phyloP scores from a whole-genome alignment of 176 grass and related monocot species.

The Cymbopogon citratus region DNA sequence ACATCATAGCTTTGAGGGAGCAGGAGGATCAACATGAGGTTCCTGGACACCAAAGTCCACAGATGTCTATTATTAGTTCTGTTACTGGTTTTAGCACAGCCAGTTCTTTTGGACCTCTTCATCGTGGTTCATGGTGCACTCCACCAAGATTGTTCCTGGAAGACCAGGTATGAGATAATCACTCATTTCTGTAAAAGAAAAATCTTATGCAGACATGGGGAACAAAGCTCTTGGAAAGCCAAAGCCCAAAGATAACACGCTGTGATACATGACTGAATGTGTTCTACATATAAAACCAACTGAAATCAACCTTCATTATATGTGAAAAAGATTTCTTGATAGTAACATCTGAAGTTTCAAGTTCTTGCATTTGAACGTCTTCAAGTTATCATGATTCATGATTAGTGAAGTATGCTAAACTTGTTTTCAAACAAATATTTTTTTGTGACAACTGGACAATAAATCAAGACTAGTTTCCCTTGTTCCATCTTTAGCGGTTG shows the following conservation, averaged over 20 bases:
- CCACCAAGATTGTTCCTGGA: slow-evolving; percentile 91
- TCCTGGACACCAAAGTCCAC: slow-evolving; percentile 80
- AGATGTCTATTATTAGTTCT: slow-evolving; percentile 94
- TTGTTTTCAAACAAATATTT: background rate
- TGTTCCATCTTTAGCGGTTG: background rate
- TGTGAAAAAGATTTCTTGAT: background rate
- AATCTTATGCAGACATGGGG: background rate
- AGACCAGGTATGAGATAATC: slow-evolving; percentile 66
- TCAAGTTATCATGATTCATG: background rate
- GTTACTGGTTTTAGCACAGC: slow-evolving; percentile 95
- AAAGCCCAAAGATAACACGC: background rate
- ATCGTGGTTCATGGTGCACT: slow-evolving; percentile 92
- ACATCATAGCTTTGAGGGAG: slow-evolving; percentile 98
- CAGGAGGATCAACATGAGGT: slow-evolving; percentile 76
- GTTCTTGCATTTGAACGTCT: background rate
- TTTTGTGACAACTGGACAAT: background rate
- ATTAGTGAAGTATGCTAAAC: background rate
- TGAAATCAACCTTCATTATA: background rate
- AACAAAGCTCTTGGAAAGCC: background rate
- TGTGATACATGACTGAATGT: background rate
- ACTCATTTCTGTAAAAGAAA: background rate
- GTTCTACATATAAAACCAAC: background rate
- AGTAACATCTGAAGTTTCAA: background rate
- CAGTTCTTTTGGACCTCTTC: slow-evolving; percentile 88
- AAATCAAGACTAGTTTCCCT: background rate